These are phyloP conservation scores for Ophiocytium majus DNA, from an alignment of 352 stramenopile genomes.

Conservation along the genomic window DNA sequence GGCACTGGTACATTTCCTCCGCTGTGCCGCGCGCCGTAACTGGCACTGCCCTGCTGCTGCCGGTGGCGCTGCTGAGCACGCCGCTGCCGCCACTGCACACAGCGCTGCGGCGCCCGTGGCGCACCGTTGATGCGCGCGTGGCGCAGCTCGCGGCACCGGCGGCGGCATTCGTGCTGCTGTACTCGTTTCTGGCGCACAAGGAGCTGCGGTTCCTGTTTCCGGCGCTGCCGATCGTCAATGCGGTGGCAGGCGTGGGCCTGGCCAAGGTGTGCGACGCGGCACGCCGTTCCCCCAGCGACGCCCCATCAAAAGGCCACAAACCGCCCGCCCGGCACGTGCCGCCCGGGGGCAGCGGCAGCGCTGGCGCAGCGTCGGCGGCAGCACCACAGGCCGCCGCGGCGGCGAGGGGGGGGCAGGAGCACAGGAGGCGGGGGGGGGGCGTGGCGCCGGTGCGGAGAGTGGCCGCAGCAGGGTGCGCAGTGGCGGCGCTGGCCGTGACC, in stretches of 20 bases:
- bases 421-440: too few species aligned
- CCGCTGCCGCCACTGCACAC: background rate
- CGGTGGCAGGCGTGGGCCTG: constrained; percentile 79
- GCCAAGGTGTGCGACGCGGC: constrained; percentile 26
- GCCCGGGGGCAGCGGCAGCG: too few species aligned
- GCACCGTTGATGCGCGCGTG: constrained; percentile 14
- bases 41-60: constrained; percentile 27
- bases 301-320: too few species aligned
- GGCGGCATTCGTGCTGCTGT: constrained; percentile 82
- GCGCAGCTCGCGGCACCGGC: background rate
- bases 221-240: constrained; percentile 90
- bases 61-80: constrained; percentile 4
- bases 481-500: background rate
- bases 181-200: constrained; percentile 95
- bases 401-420: too few species aligned
- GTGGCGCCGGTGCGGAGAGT: too few species aligned
- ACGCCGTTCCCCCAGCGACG: background rate
- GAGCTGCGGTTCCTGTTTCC: constrained; percentile 97
- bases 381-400: background rate
- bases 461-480: background rate
- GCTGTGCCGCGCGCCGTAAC: constrained; percentile 78
- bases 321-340: too few species aligned
- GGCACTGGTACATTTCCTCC: constrained; percentile 88
- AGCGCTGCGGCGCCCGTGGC: constrained; percentile 16
- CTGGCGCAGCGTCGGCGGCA: constrained; percentile 9